Base-by-base conservation (phyloP, 2,329 filamentous ascomycete genomes). In the Fusarium odoratissimum region DNA sequence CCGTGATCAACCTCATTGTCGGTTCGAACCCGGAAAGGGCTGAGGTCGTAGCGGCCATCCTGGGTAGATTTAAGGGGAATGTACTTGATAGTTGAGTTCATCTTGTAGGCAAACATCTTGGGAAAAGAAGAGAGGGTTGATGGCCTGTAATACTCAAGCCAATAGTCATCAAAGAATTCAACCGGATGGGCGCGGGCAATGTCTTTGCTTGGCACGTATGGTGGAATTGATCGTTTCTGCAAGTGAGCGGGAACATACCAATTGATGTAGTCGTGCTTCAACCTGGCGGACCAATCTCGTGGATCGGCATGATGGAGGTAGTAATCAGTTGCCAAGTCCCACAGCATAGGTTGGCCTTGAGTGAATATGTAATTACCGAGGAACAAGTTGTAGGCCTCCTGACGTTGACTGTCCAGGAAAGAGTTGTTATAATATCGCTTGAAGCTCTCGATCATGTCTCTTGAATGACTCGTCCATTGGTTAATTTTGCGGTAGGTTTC, bases 361-460 rank as follows among this genome's bases (percentile, higher is more conserved):
- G 89, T 84, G 79, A 95, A 98, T 56, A 95, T 93, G 80, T 99
- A 99, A 79, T 98, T 98, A 11, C 96, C 96, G 3, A 99, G 88
- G 79, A 99, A 99, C 14, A 99, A 86, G 75, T 99, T 99, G 82
- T 98, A 98, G 1, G 96, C 96, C 82, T 99, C 96, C 82, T 99
- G 96, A 37, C 96, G 91, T 80, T 99, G 96, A n/a, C 93, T 95
- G 81, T 99, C 96, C 13, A 99, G 88, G 80, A 99, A 99, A 0
- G 95, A 97, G 79, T 99, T 99, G 83, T 98, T 97, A 82, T 99
- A 99, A 81, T 98, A 99, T 33, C 96, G 90, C 82, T 98, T 99
- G 86, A 99, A 98, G 80, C 94, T 97, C 83, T 99, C 96, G 28
- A 99, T 95, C 95, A 99, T 98, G 81, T 99, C 96, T 74, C 96